Evolutionary conservation across 345 rosid genomes (phyloP), one percentile per base, ranked within the genome.

Genomic region (Brassica rapa): DNA sequence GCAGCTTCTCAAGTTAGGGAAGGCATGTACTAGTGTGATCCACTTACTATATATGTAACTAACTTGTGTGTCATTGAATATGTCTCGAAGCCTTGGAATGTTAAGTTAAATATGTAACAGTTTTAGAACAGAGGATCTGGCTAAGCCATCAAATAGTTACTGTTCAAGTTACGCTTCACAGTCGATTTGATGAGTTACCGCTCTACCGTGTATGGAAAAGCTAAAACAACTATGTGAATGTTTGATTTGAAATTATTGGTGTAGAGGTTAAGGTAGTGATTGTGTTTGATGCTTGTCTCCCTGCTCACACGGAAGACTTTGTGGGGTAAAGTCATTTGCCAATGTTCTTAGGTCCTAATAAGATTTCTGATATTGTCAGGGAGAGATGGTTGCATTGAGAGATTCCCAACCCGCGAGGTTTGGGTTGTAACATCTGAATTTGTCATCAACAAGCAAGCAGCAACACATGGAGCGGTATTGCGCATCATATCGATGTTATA

Each of bases 391-490:
- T 64, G 96, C 93, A 32, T 81, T 94, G 80, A 94, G 69, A 85
- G 89, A 86, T 33, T 7, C 37, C 37, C 37, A 33, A 33, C 37
- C 80, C 98, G 96, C 16, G 88, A 84, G 79, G 97, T 94, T 27
- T 90, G 97, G 98, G 98, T 94, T 59, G 97, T 86, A 77, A 94
- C 97, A 70, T 94, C 97, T 59, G 98, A 94, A 84, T 60, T 63
- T 72, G 76, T 75, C 91, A 94, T 75, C 97, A 94, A 83, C 90
- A 88, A 63, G 91, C 97, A 4, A 96, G 41, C 8, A 35, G 41
- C 41, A 35, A 35, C 97, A 8, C 79, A 92, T 83, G 98, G 93
- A 88, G 98, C 96, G 57, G 98, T 92, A 88, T 64, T 78, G 61
- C 11, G 19, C 37, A 33, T 14, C 55, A 65, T 59, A 25, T 64